Evolutionary conservation across 2,329 filamentous ascomycete species (phyloP).

Genomic region (Aspergillus sp.): DNA sequence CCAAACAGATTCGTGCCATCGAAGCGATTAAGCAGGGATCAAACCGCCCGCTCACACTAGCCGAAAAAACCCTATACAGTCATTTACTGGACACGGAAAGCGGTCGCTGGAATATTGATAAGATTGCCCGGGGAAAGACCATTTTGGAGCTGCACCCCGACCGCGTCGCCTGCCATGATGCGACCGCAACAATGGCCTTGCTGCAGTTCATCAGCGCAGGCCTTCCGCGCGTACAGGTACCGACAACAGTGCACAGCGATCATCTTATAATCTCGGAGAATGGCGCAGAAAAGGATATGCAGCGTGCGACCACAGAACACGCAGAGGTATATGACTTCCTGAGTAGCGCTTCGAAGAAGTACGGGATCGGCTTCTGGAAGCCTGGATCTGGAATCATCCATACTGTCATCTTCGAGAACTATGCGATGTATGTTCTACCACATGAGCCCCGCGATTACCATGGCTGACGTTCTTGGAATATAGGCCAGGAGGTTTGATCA

Average conservation of each 20-base stretch:
- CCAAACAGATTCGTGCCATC: constrained; percentile 8
- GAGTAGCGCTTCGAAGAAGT: constrained; percentile 46
- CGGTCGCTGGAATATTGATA: constrained; percentile 19
- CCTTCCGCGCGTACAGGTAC: constrained; percentile 39
- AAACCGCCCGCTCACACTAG: constrained; percentile 36
- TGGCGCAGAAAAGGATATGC: constrained; percentile 33
- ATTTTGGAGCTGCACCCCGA: constrained; percentile 42
- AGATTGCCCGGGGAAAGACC: constrained; percentile 41
- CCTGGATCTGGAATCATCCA: constrained; percentile 43
- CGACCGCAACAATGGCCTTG: constrained; percentile 47
- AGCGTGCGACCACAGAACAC: constrained; percentile 31
- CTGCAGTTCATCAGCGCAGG: constrained; percentile 48
- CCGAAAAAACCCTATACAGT: constrained; percentile 45
- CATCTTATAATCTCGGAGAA: constrained; percentile 42
- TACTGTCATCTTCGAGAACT: constrained; percentile 46
- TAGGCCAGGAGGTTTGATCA: constrained; percentile 83
- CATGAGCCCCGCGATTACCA: neutral
- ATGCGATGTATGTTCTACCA: constrained; percentile 31
- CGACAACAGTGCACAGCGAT: constrained; percentile 46
- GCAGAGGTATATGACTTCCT: constrained; percentile 44
- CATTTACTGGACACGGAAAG: constrained; percentile 34
- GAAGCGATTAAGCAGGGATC: constrained; percentile 9
- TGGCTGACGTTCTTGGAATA: constrained; percentile 20
- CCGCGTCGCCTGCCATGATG: constrained; percentile 47
- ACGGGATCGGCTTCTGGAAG: constrained; percentile 49